Evolutionary conservation across 148 eudicot genomes (phyloP), one percentile per base, ranked within the genome.

Genomic region (Dysphania ambrosioides): DNA sequence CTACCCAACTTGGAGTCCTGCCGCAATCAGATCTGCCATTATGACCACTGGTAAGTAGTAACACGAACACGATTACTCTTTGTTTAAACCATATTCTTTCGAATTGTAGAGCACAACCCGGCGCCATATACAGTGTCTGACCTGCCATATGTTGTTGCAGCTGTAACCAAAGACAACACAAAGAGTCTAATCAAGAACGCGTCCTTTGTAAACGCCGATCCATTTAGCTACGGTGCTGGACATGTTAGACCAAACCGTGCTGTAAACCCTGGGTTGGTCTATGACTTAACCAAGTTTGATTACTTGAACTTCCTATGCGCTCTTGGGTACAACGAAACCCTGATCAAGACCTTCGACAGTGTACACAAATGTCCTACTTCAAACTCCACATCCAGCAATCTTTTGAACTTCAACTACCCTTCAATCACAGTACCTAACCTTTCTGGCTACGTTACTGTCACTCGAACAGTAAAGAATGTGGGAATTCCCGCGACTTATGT

Each of bases 31-130:
- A 77, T 90, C 93, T 1, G 93, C 96, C 23, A 87, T 90, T 72
- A 90, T 90, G 91, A 90, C 96, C 1, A 73, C 90, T 0, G 94
- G 94, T 89, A 79, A n/a, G n/a, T n/a, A n/a, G n/a, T n/a, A n/a
- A n/a, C n/a, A n/a, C n/a, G n/a, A n/a, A 41, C 23, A 21, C 53
- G 13, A 16, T 16, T 13, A 47, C 53, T 47, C 53, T 3, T 47
- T 47, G 13, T 16, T 2, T 47, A 16, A 47, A 12, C 53, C 21
- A 47, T 42, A 4, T 40, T 10, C 1, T 42, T 42, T 12, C 15
- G 0, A 42, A 2, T 42, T 42, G 49, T 42, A n/a, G n/a, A n/a
- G n/a, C n/a, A n/a, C n/a, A n/a, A n/a, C n/a, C n/a, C n/a, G n/a
- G n/a, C n/a, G n/a, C n/a, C n/a, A n/a, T n/a, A n/a, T n/a, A n/a